Conservation (phyloP, 108 stramenopile species). For the Nitzschia palea region DNA sequence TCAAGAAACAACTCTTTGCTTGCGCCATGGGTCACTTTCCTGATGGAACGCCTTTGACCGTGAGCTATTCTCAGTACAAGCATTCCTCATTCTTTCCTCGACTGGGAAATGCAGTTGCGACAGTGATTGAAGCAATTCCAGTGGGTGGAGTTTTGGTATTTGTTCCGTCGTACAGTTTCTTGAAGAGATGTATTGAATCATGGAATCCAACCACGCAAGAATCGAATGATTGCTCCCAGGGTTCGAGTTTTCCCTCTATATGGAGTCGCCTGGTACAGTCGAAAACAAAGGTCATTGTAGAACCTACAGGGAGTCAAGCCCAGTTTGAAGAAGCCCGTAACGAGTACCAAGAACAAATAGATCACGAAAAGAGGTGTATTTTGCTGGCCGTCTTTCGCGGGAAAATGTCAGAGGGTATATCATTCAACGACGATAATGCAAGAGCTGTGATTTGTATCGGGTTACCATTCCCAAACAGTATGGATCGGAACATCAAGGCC, state of each 20-base stretch:
- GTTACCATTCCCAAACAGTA: slow-evolving; percentile 60
- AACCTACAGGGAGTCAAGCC: slow-evolving; percentile 59
- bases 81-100: slow-evolving; percentile 48
- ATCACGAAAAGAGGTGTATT: slow-evolving; percentile 55
- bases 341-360: slow-evolving; percentile 51
- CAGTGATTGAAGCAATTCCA: slow-evolving; percentile 55
- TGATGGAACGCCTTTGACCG: slow-evolving; percentile 60
- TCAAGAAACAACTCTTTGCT: slow-evolving; percentile 67
- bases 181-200: slow-evolving; percentile 53
- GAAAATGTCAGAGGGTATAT: slow-evolving; percentile 84
- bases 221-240: not conserved
- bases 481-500: slow-evolving; percentile 50
- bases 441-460: slow-evolving; percentile 78
- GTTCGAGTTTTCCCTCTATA: slow-evolving; percentile 16
- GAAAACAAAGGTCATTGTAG: slow-evolving; percentile 71
- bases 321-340: slow-evolving; percentile 61
- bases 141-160: slow-evolving; percentile 75
- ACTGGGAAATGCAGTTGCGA: slow-evolving; percentile 67
- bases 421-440: slow-evolving; percentile 81
- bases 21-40: slow-evolving; percentile 66
- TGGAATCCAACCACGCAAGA: slow-evolving; percentile 46
- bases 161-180: slow-evolving; percentile 62
- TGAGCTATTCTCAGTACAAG: slow-evolving; percentile 52
- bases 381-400: slow-evolving; percentile 89
- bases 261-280: slow-evolving; percentile 48